Evolutionary conservation across 192 early-diverging fungal genomes (phyloP), one percentile per base, ranked within the genome.

Genomic region (Haplosporangium gracile): DNA sequence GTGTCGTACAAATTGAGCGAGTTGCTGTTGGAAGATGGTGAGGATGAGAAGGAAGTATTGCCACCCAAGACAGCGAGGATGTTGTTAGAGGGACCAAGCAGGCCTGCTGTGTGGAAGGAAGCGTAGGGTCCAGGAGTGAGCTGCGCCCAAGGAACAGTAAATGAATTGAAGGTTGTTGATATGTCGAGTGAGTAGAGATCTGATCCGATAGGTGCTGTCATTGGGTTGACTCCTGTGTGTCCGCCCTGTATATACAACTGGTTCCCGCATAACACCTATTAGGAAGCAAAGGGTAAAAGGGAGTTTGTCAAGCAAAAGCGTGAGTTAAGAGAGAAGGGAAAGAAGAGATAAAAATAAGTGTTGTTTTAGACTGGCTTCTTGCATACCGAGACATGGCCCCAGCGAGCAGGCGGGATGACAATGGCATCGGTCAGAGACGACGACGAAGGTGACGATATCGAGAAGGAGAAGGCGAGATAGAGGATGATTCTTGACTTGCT

Each of bases 71-170:
- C 43, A 16, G 78, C 84, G n/a, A 86, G 26, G 20, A 81, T 49
- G 24, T 43, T 74, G 36, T 86, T 86, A 24, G 51, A 68, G 20
- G 78, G 29, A 22, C 84, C 84, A 2, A 73, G 20, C 24, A 81
- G 76, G 10, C 75, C 71, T 15, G 57, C 76, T 1, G 84, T 63
- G 68, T 86, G 84, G 70, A 74, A 86, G 16, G 84, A 43, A 26
- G 84, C 79, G 39, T 86, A 86, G 11, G 84, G 79, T 29, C 79
- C 84, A 40, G 84, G 76, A 24, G 79, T 74, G 49, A 86, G 84
- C 26, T 79, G 78, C 24, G 68, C 78, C 83, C 83, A 85, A 8
- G 83, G 83, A 16, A 69, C 83, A 24, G 83, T 72, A 34, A 80
- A 85, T 15, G 78, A 43, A 70, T 80, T 80, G 70, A 85, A 85